phyloP scores from a whole-genome alignment of 148 eudicot genomes.

The Beta vulgaris region DNA sequence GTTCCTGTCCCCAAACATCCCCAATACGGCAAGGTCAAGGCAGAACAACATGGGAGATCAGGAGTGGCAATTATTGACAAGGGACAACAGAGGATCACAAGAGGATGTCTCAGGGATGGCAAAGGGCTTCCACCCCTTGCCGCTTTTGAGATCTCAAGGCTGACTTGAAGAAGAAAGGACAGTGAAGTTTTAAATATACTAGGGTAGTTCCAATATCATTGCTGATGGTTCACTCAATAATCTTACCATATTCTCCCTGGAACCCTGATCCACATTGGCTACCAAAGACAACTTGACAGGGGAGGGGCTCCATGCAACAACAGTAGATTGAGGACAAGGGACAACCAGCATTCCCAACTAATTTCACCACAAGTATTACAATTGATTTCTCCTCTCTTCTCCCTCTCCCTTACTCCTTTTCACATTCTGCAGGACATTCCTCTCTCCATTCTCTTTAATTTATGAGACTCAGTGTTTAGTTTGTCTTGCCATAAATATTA shows the following conservation, averaged over 20 bases:
- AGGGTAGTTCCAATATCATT: no score
- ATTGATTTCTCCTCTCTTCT: no score
- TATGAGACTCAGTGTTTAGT: no score
- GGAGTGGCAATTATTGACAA: neutral
- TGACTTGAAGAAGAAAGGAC: neutral
- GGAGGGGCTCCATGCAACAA: neutral
- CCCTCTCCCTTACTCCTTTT: no score
- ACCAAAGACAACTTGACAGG: neutral
- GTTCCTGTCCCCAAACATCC: neutral
- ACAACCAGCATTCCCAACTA: no score
- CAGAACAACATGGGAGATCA: neutral
- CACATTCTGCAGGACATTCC: no score
- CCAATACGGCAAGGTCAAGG: neutral
- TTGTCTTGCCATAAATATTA: no score
- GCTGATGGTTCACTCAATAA: neutral
- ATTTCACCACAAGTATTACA: no score
- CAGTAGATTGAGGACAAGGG: no score
- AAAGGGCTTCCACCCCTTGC: neutral
- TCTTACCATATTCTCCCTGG: no score
- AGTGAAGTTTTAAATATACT: neutral
- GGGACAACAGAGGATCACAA: neutral
- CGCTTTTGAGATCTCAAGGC: neutral
- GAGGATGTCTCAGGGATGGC: neutral
- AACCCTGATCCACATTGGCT: neutral
- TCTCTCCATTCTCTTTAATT: no score